Evolutionary conservation across 805 yeast genomes (phyloP), one percentile per base, ranked within the genome.

Genomic region (Kodamaea jinghongensis): DNA sequence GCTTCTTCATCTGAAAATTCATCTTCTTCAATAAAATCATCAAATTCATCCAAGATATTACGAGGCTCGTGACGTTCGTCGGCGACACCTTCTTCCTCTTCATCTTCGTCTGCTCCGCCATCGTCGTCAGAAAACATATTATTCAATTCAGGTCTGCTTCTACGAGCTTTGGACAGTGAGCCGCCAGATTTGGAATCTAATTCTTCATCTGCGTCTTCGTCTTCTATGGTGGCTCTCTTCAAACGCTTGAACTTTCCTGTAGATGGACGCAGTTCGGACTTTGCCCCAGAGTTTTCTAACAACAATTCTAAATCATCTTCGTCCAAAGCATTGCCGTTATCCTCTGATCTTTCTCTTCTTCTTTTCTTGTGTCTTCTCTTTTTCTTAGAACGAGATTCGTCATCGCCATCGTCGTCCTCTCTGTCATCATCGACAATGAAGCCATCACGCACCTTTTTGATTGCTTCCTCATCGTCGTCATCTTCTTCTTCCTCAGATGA

Each of bases 11-110:
- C 97, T 6, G 95, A 86, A 55, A 85, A 84, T 60, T 90, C 97
- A 62, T 93, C 99, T 45, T 91, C 97, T 63, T 91, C 99, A 51
- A 93, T 93, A 65, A 93, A 93, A 58, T 90, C 99, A 59, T 89
- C 99, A 52, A 91, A 80, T 61, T 93, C 98, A 56, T 89, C 96
- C 48, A 79, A 62, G 31, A 61, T 67, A 54, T 68, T 68, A 17
- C 64, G 55, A 14, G 63, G 62, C 41, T 58, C 56, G 12, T 39
- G 45, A 10, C 36, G 46, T 46, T 54, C 61, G 23, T 55, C 65
- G 8, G 26, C 63, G 13, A 50, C 60, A 10, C 54, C 65, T 12
- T 53, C 62, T 7, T 53, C 67, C 42, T 64, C 76, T 25, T 49
- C 60, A n/a, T 46, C 59, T n/a, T 49, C 48, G 30, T 52, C 58